Evolutionary conservation across 1,139 yeast genomes (phyloP).

Genomic region (Pichia inconspicua): DNA sequence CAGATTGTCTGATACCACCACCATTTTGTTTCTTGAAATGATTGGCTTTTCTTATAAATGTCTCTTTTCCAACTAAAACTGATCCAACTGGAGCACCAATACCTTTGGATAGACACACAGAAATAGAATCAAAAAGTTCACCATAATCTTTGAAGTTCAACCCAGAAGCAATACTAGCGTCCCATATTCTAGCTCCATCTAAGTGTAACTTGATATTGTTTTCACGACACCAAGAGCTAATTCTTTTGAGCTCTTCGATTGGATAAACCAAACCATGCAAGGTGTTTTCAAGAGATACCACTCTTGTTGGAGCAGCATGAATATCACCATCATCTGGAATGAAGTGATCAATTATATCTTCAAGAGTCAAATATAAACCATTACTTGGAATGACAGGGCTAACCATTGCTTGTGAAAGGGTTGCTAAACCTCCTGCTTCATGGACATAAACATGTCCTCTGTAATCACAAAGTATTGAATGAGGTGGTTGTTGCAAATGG

Average conservation of each 20-base stretch:
- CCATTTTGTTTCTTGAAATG: slow-evolving; percentile 91
- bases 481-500: slow-evolving; percentile 78
- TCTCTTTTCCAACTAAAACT: slow-evolving; percentile 61
- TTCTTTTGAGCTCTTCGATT: slow-evolving; percentile 65
- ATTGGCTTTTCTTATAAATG: slow-evolving; percentile 61
- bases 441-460: slow-evolving; percentile 75
- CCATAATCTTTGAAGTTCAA: slow-evolving; percentile 66
- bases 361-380: slow-evolving; percentile 69
- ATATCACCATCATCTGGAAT: slow-evolving; percentile 76
- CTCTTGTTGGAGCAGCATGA: slow-evolving; percentile 82
- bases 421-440: slow-evolving; percentile 89
- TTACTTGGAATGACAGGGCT: slow-evolving; percentile 71
- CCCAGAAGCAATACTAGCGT: slow-evolving; percentile 75
- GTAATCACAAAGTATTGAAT: slow-evolving; percentile 73
- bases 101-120: slow-evolving; percentile 83
- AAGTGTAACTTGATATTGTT: slow-evolving; percentile 65
- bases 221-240: slow-evolving; percentile 61
- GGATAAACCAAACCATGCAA: slow-evolving; percentile 79
- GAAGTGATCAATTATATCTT: slow-evolving; percentile 57
- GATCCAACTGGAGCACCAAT: slow-evolving; percentile 95
- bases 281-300: slow-evolving; percentile 82
- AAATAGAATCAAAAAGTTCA: slow-evolving; percentile 73
- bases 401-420: slow-evolving; percentile 88
- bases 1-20: slow-evolving; percentile 90
- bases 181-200: slow-evolving; percentile 94